phyloP scores from a whole-genome alignment of 2,329 filamentous ascomycete genomes.

The Hypoxylon sp. region DNA sequence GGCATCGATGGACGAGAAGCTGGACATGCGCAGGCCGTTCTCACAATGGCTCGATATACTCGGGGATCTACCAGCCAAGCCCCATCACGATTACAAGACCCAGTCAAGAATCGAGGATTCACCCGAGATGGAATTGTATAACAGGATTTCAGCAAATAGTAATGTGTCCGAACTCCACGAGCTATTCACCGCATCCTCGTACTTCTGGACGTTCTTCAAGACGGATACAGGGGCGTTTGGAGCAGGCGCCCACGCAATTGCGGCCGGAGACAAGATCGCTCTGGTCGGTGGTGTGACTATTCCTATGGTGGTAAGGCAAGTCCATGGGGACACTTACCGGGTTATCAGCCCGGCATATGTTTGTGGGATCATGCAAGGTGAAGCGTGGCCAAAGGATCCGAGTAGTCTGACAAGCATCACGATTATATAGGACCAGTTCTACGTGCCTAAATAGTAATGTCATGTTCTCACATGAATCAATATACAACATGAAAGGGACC shows the following conservation, averaged over 20 bases:
- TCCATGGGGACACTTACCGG: slow-evolving; percentile 4
- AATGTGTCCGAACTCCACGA: slow-evolving; percentile 15
- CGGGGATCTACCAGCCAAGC: slow-evolving; percentile 1
- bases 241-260: slow-evolving; percentile 3
- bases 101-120: slow-evolving; percentile 2
- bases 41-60: slow-evolving; percentile 10
- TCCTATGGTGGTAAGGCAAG: slow-evolving; percentile 20
- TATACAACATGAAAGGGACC: too few species aligned
- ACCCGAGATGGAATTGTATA: slow-evolving; percentile 8
- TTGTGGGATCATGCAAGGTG: slow-evolving; percentile 19
- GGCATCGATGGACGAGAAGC: slow-evolving; percentile 2
- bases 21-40: slow-evolving; percentile 13
- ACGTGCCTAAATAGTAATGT: not conserved
- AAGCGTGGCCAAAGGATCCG: slow-evolving; percentile 4
- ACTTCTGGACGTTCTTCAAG: slow-evolving; percentile 22
- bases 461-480: not conserved
- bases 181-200: slow-evolving; percentile 9
- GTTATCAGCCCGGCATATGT: slow-evolving; percentile 8
- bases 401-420: not conserved
- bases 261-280: slow-evolving; percentile 3
- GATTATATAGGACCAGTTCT: not conserved
- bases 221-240: slow-evolving; percentile 8
- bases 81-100: not conserved
- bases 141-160: slow-evolving; percentile 7
- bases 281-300: slow-evolving; percentile 5